Base-by-base conservation (phyloP, 306 rosid genomes). In the Castanospermum australe region DNA sequence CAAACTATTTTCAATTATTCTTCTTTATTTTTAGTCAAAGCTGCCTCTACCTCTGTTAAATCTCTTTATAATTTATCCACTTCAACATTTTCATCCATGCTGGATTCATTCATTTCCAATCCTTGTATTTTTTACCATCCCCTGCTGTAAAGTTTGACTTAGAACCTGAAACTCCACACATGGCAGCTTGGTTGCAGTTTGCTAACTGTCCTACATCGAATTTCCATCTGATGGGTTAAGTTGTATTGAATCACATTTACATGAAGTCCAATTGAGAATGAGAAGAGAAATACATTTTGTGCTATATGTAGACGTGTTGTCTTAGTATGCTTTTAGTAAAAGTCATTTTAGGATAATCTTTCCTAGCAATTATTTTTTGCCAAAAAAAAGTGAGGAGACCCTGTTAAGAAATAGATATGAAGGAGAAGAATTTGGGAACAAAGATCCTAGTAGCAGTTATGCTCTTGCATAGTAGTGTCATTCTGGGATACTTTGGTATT, bases 211-310 rank as follows among this genome's bases (percentile, higher is more conserved):
- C 2, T 62, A 18, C 30, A 17, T 68, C 22, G n/a, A 9, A 51
- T 76, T 48, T 60, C 33, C 2, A 50, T 18, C 10, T 61, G 10
- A 36, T 54, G 39, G 9, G 8, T 76, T n/a, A 13, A 45, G 55
- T 66, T 75, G 44, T 17, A 45, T 67, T 57, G 71, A 38, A 74
- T 66, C 36, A 17, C 57, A 75, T 59, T 66, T 25, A 17, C 57
- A 75, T 59, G 38, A 67, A 47, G 14, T 50, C 56, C 10, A 7
- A 50, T n/a, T 50, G 55, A 42, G 14, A 24, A 21, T 30, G 55
- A 42, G 14, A 24, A 21, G 32, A 51, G 63, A 73, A 13, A 56
- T 35, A 24, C 61, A 12, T 62, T 12, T 20, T 61, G 59, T 36
- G 20, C 39, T 17, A 64, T 38, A 9, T 71, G 48, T 33, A 44